Base-by-base conservation (phyloP, 2,329 filamentous ascomycete genomes). In the Chaetomiaceae sp. region DNA sequence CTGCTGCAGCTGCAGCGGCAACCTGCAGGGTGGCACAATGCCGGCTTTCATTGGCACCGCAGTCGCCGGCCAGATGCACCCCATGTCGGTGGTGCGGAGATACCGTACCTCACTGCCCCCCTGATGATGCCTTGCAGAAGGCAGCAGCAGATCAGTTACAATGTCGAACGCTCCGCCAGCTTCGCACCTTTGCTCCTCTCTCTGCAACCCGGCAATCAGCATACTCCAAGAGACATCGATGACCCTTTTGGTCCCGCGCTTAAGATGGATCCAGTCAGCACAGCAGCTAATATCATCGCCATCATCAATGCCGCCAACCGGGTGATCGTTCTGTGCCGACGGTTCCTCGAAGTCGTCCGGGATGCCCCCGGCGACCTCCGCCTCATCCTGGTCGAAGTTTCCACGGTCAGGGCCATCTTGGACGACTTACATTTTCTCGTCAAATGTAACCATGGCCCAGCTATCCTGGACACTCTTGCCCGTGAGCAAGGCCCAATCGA, bases 321-420 rank as follows among this genome's bases (percentile, higher is more conserved):
- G 9, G 37, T 61, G 15, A 47, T 51, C 34, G 29, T 9, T n/a
- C 15, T 51, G 3, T 62, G 58, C 53, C 55, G 55, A 27, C n/a
- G n/a, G n/a, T 58, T 49, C 14, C 47, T 62, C 12, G 53, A 56
- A 22, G 39, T 44, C 3, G 47, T 54, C 6, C 31, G 33, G 3
- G 38, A 55, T 19, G 46, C 48, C 15, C 60, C 59, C 1, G 42
- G 31, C 1, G 58, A 60, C 9, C 29, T 62, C 1, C 58, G 56
- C 7, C 31, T 56, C 1, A 60, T 62, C n/a, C 48, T 47, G 22
- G 27, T 62, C 33, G 56, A 62, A 25, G 37, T 51, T 0, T 51
- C 33, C 3, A 42, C 54, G 1, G 40, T 62, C 4, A 38, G 27
- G 3, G 17, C 46, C 2, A 20, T 60, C 1, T 23, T 59, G 5